Evolutionary conservation across 2,329 filamentous ascomycete species (phyloP), one percentile per base, ranked within the genome.

Genomic region (Aspergillus costaricaensis): DNA sequence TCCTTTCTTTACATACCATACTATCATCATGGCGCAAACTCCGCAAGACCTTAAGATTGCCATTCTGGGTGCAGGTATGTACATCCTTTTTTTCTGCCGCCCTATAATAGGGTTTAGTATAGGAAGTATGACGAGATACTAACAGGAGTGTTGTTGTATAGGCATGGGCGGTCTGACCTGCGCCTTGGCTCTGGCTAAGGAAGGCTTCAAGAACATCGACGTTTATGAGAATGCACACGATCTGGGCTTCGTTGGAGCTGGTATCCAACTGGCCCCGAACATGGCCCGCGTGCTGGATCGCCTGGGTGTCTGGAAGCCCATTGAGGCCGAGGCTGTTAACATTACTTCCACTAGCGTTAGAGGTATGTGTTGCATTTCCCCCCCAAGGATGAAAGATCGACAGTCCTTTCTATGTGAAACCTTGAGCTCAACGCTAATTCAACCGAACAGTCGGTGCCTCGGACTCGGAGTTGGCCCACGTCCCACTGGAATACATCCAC

Each of bases 241-340:
- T 65, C 82, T 94, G 4, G 91, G 91, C 5, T 94, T 94, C 68
- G 90, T 94, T 1, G 91, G 91, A 23, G 91, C 91, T 1, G 91
- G 91, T 5, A 94, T 95, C 65, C 91, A 96, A 73, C 82, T 94
- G 60, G 90, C 91, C 0, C 91, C 91, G 0, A 96, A 95, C 66
- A 90, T 94, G 83, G 87, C 88, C 3, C 85, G 90, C 2, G 89
- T 95, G 8, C 82, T 95, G 12, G 88, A 91, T 70, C 80, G 83
- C 14, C 78, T 93, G 41, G 91, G 88, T 9, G 89, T 89, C 60
- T 94, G 91, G 90, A 77, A 83, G 17, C 81, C 83, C 15, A 91
- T 95, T 63, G 85, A 85, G 64, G 83, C 80, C 39, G 89, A 92
- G 72, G 89, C 89, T 2, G 90, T 91, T 0, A 83, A 88, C 61